Base-by-base conservation (phyloP, 805 yeast genomes). In the Nakazawaea siamensis region DNA sequence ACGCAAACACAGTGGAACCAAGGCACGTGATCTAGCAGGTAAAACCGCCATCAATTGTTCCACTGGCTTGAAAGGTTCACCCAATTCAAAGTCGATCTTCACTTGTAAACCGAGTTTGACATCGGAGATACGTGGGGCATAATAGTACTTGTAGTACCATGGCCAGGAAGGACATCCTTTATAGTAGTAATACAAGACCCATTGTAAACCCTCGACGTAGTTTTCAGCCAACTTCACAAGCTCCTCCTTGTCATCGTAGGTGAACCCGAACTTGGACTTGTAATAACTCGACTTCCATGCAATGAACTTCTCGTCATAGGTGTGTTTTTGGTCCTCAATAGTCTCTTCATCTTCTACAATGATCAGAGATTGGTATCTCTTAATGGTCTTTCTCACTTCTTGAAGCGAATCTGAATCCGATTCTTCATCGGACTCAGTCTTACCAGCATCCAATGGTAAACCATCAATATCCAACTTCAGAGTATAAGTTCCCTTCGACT, bases 21-120 rank as follows among this genome's bases (percentile, higher is more conserved):
- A 69, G 30, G 67, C 64, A 35, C 72, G 75, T 4, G 97, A 87
- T 64, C 97, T 76, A 16, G 90, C 95, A 1, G 98, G 98, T 45
- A 92, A 65, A 16, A 92, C 98, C 14, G 95, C 90, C 98, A 90
- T 92, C 48, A 92, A 70, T 62, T 92, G 98, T 55, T 92, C 90
- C 57, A 85, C 90, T 9, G 98, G 98, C 41, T 65, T 73, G 63
- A 92, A 86, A 0, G 98, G 98, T 4, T 54, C 54, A 5, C 94
- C 88, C 44, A 66, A 55, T 12, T 78, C 76, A 47, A 88, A 87
- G 23, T 64, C 54, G 39, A 83, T 67, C 40, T 69, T 60, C 36
- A 73, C 71, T 31, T 77, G 70, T 35, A 90, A 65, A 32, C 96
- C 97, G 38, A 67, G 62, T 23, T 70, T 57, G 42, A 90, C 67